A percentile compares a stretch with the other conserved stretches of the same genome.
Conservation (phyloP, 306 rosid genomes). For the Amphicarpaea edgeworthii region DNA sequence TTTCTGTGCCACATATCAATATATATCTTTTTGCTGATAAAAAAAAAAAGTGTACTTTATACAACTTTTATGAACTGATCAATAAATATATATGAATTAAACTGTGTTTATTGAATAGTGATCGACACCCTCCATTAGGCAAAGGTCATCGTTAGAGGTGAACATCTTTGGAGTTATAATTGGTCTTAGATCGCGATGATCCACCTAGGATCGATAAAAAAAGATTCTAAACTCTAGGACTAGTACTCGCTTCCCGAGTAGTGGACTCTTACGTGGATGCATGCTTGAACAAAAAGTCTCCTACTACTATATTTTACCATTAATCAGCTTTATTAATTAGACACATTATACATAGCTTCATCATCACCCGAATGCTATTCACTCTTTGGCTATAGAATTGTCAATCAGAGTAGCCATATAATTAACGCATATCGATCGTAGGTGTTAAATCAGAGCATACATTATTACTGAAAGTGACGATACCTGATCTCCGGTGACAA, state of each 20-base stretch:
- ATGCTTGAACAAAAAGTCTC: slow-evolving; percentile 5
- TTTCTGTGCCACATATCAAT: too few species aligned
- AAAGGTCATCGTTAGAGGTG: slow-evolving; percentile 11
- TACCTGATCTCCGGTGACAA: slow-evolving; percentile 22
- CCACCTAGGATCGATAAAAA: slow-evolving; percentile 58
- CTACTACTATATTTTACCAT: slow-evolving; percentile 3
- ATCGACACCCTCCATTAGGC: neutral
- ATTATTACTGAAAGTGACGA: slow-evolving; percentile 33
- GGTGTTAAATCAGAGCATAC: slow-evolving; percentile 35
- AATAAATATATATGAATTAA: neutral
- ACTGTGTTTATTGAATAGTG: neutral
- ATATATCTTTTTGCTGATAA: too few species aligned
- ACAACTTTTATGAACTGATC: neutral
- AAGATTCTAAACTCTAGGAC: slow-evolving; percentile 46
- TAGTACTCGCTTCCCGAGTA: slow-evolving; percentile 50
- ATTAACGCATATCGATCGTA: neutral
- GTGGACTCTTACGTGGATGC: slow-evolving; percentile 42
- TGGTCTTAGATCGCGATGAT: slow-evolving; percentile 40
- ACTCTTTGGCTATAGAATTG: neutral
- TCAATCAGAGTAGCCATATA: slow-evolving; percentile 19
- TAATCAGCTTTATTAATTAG: neutral
- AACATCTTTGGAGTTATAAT: slow-evolving; percentile 31
- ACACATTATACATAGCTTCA: neutral
- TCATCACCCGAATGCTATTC: neutral
- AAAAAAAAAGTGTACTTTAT: neutral